Evolutionary conservation across 768 basidiomycete genomes (phyloP).

Genomic region (Leccinum subtestaceum): DNA sequence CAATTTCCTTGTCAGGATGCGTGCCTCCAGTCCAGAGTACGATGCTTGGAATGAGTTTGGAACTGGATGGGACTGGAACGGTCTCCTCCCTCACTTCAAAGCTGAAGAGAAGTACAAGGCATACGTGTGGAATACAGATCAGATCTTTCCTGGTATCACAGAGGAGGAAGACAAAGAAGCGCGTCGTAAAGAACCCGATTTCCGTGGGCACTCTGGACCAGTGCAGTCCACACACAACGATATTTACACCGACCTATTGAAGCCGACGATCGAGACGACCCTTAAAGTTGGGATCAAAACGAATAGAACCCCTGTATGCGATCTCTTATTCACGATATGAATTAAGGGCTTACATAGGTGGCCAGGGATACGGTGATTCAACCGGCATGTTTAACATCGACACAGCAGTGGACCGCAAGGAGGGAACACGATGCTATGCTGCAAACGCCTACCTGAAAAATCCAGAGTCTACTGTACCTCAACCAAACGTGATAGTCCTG

Average conservation of each 20-base stretch:
- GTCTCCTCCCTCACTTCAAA: conserved; percentile 18
- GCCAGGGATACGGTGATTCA: conserved; percentile 12
- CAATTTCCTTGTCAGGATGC: conserved; percentile 19
- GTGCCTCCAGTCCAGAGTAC: conserved; percentile 19
- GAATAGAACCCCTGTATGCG: conserved; percentile 12
- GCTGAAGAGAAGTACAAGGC: conserved; percentile 9
- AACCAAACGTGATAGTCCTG: conserved; percentile 10
- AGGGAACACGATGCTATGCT: conserved; percentile 18
- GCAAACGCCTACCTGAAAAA: conserved; percentile 16
- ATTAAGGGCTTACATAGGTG: background rate
- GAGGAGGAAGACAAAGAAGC: conserved; percentile 10
- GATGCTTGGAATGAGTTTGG: conserved; percentile 19
- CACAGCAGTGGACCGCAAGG: conserved; percentile 12
- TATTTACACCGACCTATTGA: conserved; percentile 14
- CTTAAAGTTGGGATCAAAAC: conserved; percentile 13
- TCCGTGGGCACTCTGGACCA: conserved; percentile 12
- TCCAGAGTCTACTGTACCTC: conserved; percentile 9
- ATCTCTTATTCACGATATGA: background rate
- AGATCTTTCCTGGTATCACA: conserved; percentile 15
- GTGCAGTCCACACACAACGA: conserved; percentile 15
- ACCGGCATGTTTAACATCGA: conserved; percentile 22
- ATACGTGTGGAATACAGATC: conserved; percentile 9
- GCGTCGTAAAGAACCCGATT: conserved; percentile 6
- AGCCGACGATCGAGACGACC: conserved; percentile 11
- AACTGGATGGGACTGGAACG: conserved; percentile 16